Conservation (phyloP, 768 basidiomycete genomes). For the Nidularia sp. region DNA sequence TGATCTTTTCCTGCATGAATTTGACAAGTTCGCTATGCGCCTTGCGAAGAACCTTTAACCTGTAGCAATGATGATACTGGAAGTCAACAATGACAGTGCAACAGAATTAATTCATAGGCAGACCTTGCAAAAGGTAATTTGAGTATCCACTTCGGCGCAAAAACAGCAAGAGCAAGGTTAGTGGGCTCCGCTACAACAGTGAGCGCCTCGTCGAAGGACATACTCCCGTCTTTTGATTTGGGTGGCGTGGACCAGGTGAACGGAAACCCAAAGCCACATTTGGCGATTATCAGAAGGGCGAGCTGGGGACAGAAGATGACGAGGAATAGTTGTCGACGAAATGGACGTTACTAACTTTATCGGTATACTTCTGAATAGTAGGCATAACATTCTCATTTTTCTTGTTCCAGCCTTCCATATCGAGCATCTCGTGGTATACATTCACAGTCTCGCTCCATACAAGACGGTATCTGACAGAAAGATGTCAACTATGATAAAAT, state of each 20-base stretch:
- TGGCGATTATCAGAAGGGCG: conserved; percentile 4
- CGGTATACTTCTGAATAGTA: conserved; percentile 12
- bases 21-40: not conserved
- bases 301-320: not conserved
- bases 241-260: conserved; percentile 2
- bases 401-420: conserved; percentile 15
- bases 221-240: not conserved
- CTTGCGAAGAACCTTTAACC: not conserved
- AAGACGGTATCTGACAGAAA: conserved; percentile 13
- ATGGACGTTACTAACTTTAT: no score
- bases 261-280: conserved; percentile 6
- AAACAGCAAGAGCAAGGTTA: not conserved
- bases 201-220: conserved; percentile 9
- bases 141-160: not conserved
- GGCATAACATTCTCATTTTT: conserved; percentile 8
- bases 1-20: not conserved
- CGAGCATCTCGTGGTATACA: conserved; percentile 22
- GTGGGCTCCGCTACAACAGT: not conserved
- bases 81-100: not conserved
- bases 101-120: not conserved
- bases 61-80: not conserved
- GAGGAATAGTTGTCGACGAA: conserved; percentile 8
- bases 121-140: not conserved
- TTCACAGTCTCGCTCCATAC: conserved; percentile 21
- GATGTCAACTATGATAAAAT: not conserved